Evolutionary conservation across 2,329 filamentous ascomycete species (phyloP), one percentile per base, ranked within the genome.

Genomic region (Sarocladium kiliense): DNA sequence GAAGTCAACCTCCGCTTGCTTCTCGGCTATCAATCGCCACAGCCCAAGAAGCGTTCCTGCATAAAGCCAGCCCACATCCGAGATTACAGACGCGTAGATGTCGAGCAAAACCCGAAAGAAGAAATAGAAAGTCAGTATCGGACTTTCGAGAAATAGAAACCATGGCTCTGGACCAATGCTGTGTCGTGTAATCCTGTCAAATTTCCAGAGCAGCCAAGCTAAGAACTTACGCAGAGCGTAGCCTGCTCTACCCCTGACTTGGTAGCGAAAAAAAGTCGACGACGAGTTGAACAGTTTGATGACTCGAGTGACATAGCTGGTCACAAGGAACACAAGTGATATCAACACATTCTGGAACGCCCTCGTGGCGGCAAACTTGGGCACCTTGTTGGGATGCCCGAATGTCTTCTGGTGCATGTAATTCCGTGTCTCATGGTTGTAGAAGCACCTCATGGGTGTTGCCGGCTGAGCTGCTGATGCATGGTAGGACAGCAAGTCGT

Each of bases 321-420:
- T 30, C 14, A 50, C 14, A 11, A 50, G 45, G 26, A 50, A 50
- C 6, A 34, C n/a, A 27, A 50, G 45, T 25, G 45, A 30, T 19
- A 50, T 50, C 45, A 50, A 18, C 14, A 34, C 27, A 25, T 50
- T 50, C 23, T 50, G 45, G 45, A 50, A 50, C 6, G 45, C 45
- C 12, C 45, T 19, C 6, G 45, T 50, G 26, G 27, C 25, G n/a
- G 27, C 25, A 19, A 50, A 50, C 25, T 34, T 30, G 10, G 25
- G n/a, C 16, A 19, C 14, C 45, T 16, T 34, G 23, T 34, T 34
- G 23, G 45, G 45, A 19, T 50, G 45, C 9, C 27, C 45, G 27
- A 50, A 50, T 16, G 45, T 50, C 23, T 34, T 50, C 45, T 50
- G 14, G 19, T 50, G 45, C 45, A 50, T 50, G 27, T 30, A 50